Evolutionary conservation across 352 stramenopile genomes (phyloP).

Genomic region (Phytophthora quininea): DNA sequence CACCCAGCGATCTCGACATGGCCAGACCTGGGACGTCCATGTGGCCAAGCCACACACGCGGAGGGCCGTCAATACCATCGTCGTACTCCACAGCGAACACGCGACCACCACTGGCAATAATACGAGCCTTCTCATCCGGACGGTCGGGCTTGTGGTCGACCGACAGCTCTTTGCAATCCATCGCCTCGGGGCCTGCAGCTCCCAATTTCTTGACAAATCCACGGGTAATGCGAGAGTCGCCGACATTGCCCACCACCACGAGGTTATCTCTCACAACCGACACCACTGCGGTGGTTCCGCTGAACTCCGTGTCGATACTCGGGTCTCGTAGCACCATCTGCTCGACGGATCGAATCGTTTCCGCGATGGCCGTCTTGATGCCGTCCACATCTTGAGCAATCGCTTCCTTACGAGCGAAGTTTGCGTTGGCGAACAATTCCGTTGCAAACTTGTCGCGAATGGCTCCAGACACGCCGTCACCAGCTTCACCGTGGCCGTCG

Average conservation of each 20-base stretch:
- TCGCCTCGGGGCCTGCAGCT: constrained; percentile 29
- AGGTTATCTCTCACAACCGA: constrained; percentile 69
- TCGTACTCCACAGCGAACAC: constrained; percentile 99
- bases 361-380: constrained; percentile 62
- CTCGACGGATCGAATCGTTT: constrained; percentile 69
- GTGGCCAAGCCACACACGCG: constrained; percentile 97
- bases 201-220: constrained; percentile 1
- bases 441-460: constrained; percentile 90
- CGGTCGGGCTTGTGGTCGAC: constrained; percentile 98
- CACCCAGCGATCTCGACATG: constrained; percentile 96
- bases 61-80: constrained; percentile 97
- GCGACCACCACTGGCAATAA: constrained; percentile 93
- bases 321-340: constrained; percentile 88
- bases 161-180: constrained; percentile 84
- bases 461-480: constrained; percentile 90
- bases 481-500: constrained; percentile 96
- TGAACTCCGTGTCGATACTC: constrained; percentile 94
- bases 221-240: constrained; percentile 17
- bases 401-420: constrained; percentile 64
- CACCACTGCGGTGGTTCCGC: constrained; percentile 84
- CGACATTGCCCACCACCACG: constrained; percentile 24
- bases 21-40: constrained; percentile 98
- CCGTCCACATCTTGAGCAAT: constrained; percentile 61
- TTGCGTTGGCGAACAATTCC: constrained; percentile 92
- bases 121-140: constrained; percentile 95